Percentiles rank a stretch among this genome's conserved stretches.
Conservation (phyloP, 75 land plant species). For the Sequoia sempervirens region DNA sequence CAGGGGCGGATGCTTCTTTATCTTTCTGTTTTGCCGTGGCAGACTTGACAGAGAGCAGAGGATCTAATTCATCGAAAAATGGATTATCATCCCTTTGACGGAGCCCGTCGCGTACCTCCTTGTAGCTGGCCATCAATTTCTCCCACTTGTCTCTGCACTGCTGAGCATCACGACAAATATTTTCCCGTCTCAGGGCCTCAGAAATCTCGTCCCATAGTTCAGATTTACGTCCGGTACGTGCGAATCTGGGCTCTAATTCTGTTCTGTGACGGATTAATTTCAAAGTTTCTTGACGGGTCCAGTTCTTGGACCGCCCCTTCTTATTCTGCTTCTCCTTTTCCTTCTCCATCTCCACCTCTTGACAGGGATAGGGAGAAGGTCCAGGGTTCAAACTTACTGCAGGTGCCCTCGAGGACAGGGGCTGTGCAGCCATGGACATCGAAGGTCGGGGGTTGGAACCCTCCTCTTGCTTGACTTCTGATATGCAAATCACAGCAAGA, state of each 20-base stretch:
- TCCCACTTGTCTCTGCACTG: conserved; percentile 44
- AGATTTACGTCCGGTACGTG: conserved; percentile 31
- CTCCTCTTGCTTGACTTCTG: not conserved
- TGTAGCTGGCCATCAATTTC: conserved; percentile 36
- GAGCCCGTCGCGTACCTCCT: conserved; percentile 44
- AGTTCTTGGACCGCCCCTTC: conserved; percentile 43
- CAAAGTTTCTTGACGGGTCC: conserved; percentile 45
- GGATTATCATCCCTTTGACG: conserved; percentile 40
- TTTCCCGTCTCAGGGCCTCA: conserved; percentile 26
- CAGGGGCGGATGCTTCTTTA: conserved; percentile 3
- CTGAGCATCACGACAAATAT: conserved; percentile 34
- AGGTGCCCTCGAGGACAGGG: not conserved
- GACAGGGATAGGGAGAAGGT: not conserved
- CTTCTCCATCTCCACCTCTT: conserved; percentile 8
- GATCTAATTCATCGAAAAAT: conserved; percentile 40
- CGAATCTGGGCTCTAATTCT: conserved; percentile 33
- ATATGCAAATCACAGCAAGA: not conserved
- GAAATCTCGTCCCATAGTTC: conserved; percentile 56
- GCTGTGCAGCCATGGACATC: not conserved
- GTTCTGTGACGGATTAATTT: conserved; percentile 28
- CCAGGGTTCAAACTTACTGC: not conserved
- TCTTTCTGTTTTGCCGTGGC: conserved; percentile 13
- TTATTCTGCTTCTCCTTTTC: conserved; percentile 19
- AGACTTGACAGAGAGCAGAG: conserved; percentile 34
- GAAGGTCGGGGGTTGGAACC: not conserved